Evolutionary conservation across 176 grass and related monocot species (phyloP), one percentile per base, ranked within the genome.

Genomic region (Aegilops umbellulata): DNA sequence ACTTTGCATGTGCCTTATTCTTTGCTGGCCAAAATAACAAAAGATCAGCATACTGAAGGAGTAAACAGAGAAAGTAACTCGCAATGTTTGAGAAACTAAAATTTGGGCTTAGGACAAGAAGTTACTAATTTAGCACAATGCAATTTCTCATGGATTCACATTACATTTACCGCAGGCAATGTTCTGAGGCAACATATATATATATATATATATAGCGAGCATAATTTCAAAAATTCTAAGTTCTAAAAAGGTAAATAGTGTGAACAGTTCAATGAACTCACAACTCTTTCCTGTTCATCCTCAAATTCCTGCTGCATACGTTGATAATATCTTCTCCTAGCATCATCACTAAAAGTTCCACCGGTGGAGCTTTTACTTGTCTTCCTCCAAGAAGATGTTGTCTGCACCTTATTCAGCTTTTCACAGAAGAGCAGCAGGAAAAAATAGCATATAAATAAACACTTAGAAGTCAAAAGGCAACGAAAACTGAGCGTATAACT

Each of bases 1-100:
- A 80, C 97, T 93, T 88, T 99, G 97, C 97, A 99, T 96, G 57
- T 90, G 91, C 60, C 90, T 92, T 92, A 94, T 94, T 73, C 92
- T 95, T 93, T 99, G 91, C 94, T 96, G 84, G 4, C 7, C 16
- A 77, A 91, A 61, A 81, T 34, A 75, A 32, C 29, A 81, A 53
- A 38, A 77, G 2, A 10, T 91, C 23, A 91, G 49, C 36, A 87
- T 80, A 80, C 27, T 34, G 23, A 74, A 10, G 14, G 31, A 38
- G 6, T 27, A 67, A 64, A 81, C 35, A 60, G 42, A 88, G 16
- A 61, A 69, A 86, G 24, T 24, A 53, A 39, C 19, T 78, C 19
- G 70, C 13, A 57, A 66, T 67, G 46, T 67, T 25, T 38, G 35
- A 49, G 25, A 60, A 60, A 74, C 25, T 82, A 76, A 23, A 82